phyloP scores from a whole-genome alignment of 257 asterid species.

The Verbascum thapsus region DNA sequence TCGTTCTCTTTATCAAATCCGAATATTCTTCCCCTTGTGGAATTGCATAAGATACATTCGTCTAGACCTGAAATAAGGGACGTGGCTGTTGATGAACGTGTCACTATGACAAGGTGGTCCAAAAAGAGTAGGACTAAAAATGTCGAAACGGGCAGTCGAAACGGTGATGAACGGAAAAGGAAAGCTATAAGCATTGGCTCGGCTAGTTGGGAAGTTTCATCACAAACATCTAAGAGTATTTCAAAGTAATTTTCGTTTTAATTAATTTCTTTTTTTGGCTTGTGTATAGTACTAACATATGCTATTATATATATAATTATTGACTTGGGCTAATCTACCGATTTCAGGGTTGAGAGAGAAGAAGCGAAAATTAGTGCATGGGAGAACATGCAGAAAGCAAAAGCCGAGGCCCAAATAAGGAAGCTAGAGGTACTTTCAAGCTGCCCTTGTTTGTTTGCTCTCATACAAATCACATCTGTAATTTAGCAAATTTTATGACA shows the following conservation, averaged over 20 bases:
- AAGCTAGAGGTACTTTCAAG: slow-evolving; percentile 61
- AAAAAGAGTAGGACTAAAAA: slow-evolving; percentile 56
- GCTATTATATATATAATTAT: too few species aligned
- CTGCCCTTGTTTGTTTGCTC: background rate
- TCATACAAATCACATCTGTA: background rate
- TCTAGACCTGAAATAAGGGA: slow-evolving; percentile 70
- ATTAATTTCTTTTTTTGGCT: slow-evolving; percentile 25
- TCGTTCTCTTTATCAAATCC: slow-evolving; percentile 63
- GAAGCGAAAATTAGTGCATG: slow-evolving; percentile 76
- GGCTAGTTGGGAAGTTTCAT: slow-evolving; percentile 61
- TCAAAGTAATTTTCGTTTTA: slow-evolving; percentile 79
- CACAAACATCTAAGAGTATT: slow-evolving; percentile 55
- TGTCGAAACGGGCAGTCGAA: too few species aligned
- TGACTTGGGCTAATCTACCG: too few species aligned
- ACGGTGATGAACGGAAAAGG: too few species aligned
- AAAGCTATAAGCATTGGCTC: slow-evolving; percentile 53
- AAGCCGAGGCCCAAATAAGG: slow-evolving; percentile 77
- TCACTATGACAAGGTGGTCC: slow-evolving; percentile 89
- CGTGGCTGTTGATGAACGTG: slow-evolving; percentile 82
- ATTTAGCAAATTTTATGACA: too few species aligned
- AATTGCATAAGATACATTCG: slow-evolving; percentile 43
- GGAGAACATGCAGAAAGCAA: slow-evolving; percentile 86
- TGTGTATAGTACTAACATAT: background rate
- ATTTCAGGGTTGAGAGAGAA: slow-evolving; percentile 59
- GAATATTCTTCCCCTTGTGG: slow-evolving; percentile 57